phyloP scores from a whole-genome alignment of 169 alveolate genomes.

The Eimeria necatrix region DNA sequence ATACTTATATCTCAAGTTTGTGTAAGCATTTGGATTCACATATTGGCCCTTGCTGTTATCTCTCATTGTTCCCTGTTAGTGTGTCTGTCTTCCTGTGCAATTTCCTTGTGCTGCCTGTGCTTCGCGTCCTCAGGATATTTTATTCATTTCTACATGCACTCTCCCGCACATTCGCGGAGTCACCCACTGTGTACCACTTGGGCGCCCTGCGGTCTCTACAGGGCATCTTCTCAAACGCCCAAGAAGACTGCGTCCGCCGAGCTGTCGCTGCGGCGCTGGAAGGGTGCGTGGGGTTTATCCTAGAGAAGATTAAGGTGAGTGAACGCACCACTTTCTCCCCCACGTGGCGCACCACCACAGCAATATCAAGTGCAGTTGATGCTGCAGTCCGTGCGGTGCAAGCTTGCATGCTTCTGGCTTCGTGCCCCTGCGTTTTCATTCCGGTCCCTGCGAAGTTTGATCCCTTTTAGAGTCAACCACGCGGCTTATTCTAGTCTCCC shows the following conservation, averaged over 20 bases:
- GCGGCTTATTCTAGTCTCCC: too few species aligned
- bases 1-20: too few species aligned
- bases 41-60: neutral
- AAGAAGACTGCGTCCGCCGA: conserved; percentile 42
- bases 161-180: conserved; percentile 56
- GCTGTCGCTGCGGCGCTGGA: conserved; percentile 72
- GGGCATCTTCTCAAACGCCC: conserved; percentile 73
- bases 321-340: too few species aligned
- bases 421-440: too few species aligned
- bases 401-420: too few species aligned
- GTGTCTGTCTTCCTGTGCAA: neutral
- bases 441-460: too few species aligned
- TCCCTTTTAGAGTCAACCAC: too few species aligned
- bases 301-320: conserved; percentile 72
- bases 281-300: conserved; percentile 54
- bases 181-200: conserved; percentile 78
- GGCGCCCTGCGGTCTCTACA: conserved; percentile 75
- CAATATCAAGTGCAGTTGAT: too few species aligned
- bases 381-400: too few species aligned
- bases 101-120: neutral
- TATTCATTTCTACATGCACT: conserved; percentile 67
- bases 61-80: neutral
- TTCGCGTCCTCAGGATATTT: conserved; percentile 52
- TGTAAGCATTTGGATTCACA: too few species aligned
- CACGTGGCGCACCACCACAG: too few species aligned